Percentiles rank a stretch among this genome's conserved stretches.
Conservation (phyloP, 176 grass and related monocot species). For the Raddia distichophylla region DNA sequence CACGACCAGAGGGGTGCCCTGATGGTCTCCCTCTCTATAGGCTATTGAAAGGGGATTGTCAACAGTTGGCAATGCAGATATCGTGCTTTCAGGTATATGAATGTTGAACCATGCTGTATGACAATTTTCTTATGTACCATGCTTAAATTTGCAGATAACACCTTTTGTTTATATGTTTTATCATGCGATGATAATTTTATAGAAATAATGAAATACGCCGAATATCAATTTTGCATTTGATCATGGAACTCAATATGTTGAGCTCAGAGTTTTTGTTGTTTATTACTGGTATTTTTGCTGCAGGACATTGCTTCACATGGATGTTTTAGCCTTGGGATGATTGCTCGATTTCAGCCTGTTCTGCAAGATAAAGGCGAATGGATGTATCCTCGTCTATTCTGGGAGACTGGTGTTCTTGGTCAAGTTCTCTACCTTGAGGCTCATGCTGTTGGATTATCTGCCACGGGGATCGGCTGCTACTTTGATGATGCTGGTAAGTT, state of each 20-base stretch:
- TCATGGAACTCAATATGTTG: background rate
- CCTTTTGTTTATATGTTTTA: background rate
- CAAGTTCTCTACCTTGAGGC: slow-evolving; percentile 94
- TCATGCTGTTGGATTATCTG: slow-evolving; percentile 93
- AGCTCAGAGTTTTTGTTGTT: slow-evolving; percentile 9
- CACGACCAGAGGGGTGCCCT: slow-evolving; percentile 67
- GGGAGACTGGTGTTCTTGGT: slow-evolving; percentile 92
- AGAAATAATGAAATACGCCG: background rate
- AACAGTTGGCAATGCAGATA: slow-evolving; percentile 74
- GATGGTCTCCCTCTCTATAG: slow-evolving; percentile 73
- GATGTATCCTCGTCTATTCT: slow-evolving; percentile 98
- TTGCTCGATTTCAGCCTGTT: slow-evolving; percentile 74
- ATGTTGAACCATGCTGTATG: background rate
- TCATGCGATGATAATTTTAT: background rate
- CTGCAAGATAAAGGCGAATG: slow-evolving; percentile 74
- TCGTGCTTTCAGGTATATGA: slow-evolving; percentile 79
- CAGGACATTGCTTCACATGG: slow-evolving; percentile 97
- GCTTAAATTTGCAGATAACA: background rate
- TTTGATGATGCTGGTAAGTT: slow-evolving; percentile 91
- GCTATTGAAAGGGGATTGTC: slow-evolving; percentile 71
- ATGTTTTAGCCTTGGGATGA: slow-evolving; percentile 97
- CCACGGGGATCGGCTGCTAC: slow-evolving; percentile 97
- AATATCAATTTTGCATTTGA: background rate
- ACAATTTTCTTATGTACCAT: background rate
- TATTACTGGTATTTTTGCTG: slow-evolving; percentile 23